A percentile compares a stretch with the other conserved stretches of the same genome.
phyloP scores from a whole-genome alignment of 305 asterid species.

The Fraxinus greggii region DNA sequence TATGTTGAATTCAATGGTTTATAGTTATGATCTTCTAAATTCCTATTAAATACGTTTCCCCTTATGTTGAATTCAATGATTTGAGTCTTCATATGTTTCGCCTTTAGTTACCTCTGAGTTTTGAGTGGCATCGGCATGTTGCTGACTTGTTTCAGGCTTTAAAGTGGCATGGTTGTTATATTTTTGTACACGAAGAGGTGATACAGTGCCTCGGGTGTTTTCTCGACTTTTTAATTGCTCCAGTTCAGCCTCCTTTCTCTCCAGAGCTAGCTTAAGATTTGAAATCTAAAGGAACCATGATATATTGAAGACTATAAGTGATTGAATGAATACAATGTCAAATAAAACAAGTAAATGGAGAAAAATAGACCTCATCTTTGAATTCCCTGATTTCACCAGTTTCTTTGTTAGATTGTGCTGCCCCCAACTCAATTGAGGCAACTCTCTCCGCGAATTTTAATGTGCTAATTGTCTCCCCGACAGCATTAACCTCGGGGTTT shows the following conservation, averaged over 20 bases:
- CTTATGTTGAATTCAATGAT: not conserved
- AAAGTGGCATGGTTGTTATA: constrained; percentile 35
- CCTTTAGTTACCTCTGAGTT: constrained; percentile 53
- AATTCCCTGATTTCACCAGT: constrained; percentile 66
- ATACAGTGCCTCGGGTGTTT: constrained; percentile 47
- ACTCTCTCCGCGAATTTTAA: constrained; percentile 88
- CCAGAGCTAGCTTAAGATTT: constrained; percentile 65
- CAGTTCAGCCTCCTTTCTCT: constrained; percentile 80
- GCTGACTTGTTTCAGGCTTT: constrained; percentile 56
- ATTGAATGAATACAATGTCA: constrained; percentile 20
- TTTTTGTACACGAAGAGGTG: constrained; percentile 69
- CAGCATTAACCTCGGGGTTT: constrained; percentile 70
- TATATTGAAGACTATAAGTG: constrained; percentile 18
- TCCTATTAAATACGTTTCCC: not conserved
- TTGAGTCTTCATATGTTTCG: not conserved
- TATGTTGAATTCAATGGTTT: not conserved
- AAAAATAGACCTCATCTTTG: constrained; percentile 70
- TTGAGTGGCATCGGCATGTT: constrained; percentile 40
- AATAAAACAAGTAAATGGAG: constrained; percentile 18
- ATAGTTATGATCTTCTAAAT: not conserved
- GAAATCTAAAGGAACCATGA: constrained; percentile 55
- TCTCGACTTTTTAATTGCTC: constrained; percentile 62
- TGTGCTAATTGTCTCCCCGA: constrained; percentile 87
- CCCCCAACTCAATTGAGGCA: constrained; percentile 78
- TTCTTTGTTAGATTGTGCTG: constrained; percentile 81